Base-by-base conservation (phyloP, 2,329 filamentous ascomycete species). In the Shiraia sp. region DNA sequence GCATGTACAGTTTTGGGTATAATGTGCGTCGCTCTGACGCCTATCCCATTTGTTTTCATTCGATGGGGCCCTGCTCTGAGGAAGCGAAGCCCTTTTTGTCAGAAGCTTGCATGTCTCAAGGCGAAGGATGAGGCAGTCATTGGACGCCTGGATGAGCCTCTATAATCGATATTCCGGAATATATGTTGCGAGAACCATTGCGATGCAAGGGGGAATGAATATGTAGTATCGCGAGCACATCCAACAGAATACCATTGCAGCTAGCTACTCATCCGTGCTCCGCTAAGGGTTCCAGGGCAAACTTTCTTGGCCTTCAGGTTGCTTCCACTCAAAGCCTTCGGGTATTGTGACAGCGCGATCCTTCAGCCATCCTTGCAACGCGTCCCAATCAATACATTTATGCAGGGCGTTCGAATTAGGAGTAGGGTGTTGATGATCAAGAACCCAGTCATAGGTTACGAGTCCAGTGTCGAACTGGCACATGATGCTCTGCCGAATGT, bases 401-500 rank as follows among this genome's bases (percentile, higher is more conserved):
- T 36, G 33, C 24, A 36, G 26, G 2, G 33, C 33, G 15, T 36
- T 36, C 6, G 33, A 36, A 25, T 36, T 36, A 7, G 33, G 33
- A 25, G 33, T 53, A 10, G 49, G 51, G 15, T 44, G 42, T 27
- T 45, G 45, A 38, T 51, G 49, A 33, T 45, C 32, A 2, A 36
- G 40, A 6, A 53, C 51, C 51, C 51, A 55, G 30, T 43, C 41
- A 17, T 40, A 49, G 2, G 51, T 39, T 3, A 53, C 40, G 14
- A 55, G 32, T 3, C 16, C 32, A 4, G 36, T 37, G 19, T 53
- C 50, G 33, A 48, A 55, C 6, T 51, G 32, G 32, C 51, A 55
- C 51, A 55, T 55, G n/a, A 55, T 19, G 23, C 33, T 40, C 31
- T 55, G 49, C 13, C 51, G 15, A 15, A 55, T 46, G 32, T 51